Conservation (phyloP, 2,329 filamentous ascomycete genomes). For the Botrytis sinoallii region DNA sequence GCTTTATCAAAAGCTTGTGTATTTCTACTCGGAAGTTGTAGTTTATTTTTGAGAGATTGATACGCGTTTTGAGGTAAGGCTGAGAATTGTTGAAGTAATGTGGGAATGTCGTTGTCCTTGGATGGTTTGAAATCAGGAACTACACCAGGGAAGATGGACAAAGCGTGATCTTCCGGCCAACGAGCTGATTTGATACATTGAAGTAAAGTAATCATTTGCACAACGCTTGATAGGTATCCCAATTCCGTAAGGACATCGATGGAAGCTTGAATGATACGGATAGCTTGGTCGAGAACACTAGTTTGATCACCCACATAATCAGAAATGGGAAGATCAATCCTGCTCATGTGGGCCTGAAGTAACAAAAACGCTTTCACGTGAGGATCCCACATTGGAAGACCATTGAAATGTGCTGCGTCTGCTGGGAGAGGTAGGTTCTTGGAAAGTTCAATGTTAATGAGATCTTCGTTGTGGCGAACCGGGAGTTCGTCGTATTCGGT, state of each 20-base stretch:
- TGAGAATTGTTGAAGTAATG: slow-evolving; percentile 37
- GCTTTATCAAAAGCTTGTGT: slow-evolving; percentile 51
- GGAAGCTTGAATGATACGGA: slow-evolving; percentile 92
- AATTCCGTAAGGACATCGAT: slow-evolving; percentile 92
- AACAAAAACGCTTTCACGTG: slow-evolving; percentile 95
- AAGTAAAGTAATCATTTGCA: slow-evolving; percentile 78
- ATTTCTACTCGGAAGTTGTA: slow-evolving; percentile 51
- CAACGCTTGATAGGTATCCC: slow-evolving; percentile 73
- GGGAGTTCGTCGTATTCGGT: slow-evolving; percentile 97
- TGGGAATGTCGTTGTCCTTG: slow-evolving; percentile 30
- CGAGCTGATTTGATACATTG: slow-evolving; percentile 90
- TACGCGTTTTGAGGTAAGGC: slow-evolving; percentile 34
- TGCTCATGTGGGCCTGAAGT: slow-evolving; percentile 91
- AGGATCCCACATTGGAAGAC: slow-evolving; percentile 94
- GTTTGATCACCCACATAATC: slow-evolving; percentile 96
- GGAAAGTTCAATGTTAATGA: slow-evolving; percentile 90
- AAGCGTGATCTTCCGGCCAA: slow-evolving; percentile 79
- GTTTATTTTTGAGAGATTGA: slow-evolving; percentile 48
- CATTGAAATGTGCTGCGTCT: slow-evolving; percentile 41
- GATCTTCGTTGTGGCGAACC: slow-evolving; percentile 95
- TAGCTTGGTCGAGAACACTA: slow-evolving; percentile 87
- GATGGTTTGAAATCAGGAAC: slow-evolving; percentile 37
- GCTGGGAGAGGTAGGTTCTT: slow-evolving; percentile 66
- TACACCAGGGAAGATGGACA: slow-evolving; percentile 77
- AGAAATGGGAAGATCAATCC: slow-evolving; percentile 86